Conservation (phyloP, 176 grass and related monocot genomes). For the Triticum timopheevii region DNA sequence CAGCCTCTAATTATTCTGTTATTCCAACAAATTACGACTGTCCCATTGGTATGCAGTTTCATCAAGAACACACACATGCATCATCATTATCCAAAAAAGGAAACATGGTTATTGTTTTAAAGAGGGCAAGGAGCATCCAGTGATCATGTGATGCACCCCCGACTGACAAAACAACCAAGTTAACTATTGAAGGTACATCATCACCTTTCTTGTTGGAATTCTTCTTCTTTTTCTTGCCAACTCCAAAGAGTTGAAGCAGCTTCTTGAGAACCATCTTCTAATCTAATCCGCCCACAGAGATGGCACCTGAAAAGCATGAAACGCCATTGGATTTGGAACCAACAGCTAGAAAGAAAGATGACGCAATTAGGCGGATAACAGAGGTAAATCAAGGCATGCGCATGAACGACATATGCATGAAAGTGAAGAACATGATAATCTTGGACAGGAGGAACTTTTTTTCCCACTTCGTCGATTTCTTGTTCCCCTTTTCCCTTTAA, state of each 20-base stretch:
- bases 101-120: background rate
- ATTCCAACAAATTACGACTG: background rate
- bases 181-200: background rate
- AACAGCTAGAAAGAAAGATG: background rate
- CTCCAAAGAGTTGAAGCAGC: conserved; percentile 44
- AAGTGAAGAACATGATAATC: background rate
- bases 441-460: conserved; percentile 31
- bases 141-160: background rate
- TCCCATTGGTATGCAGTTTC: background rate
- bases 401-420: background rate
- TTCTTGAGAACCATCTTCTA: conserved; percentile 42
- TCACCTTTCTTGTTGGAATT: conserved; percentile 57
- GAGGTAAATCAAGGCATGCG: background rate
- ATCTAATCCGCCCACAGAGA: conserved; percentile 1
- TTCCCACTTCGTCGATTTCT: background rate
- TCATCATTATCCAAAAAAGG: background rate
- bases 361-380: background rate
- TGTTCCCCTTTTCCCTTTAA: background rate
- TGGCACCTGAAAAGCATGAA: conserved; percentile 24
- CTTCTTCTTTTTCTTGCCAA: conserved; percentile 28
- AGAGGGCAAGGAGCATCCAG: background rate
- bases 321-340: background rate
- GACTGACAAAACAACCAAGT: background rate
- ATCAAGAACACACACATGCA: background rate
- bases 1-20: background rate